Evolutionary conservation across 2,329 filamentous ascomycete genomes (phyloP).

Genomic region (Zopfia rhizophila): DNA sequence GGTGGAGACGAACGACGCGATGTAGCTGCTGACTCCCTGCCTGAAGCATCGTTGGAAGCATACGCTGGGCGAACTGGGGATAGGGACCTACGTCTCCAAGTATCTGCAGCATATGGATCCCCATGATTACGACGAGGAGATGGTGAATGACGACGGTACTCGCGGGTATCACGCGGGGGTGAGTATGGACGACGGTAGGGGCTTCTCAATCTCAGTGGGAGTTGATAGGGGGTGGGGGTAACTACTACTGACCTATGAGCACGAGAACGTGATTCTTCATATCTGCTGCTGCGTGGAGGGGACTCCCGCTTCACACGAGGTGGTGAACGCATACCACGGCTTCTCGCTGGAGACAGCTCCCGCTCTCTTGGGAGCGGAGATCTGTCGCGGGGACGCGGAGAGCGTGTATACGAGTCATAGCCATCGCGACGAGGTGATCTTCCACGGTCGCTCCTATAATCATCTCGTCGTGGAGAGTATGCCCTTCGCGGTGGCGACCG

Average conservation of each 20-base stretch:
- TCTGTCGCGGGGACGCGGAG: slow-evolving; percentile 54
- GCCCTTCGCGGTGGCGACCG: slow-evolving; percentile 61
- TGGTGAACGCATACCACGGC: slow-evolving; percentile 58
- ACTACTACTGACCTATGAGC: slow-evolving; percentile 40
- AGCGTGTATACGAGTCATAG: slow-evolving; percentile 52
- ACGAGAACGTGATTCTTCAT: slow-evolving; percentile 58
- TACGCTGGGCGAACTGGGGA: slow-evolving; percentile 55
- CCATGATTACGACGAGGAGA: slow-evolving; percentile 61
- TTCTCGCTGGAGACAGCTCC: slow-evolving; percentile 59
- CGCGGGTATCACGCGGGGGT: slow-evolving; percentile 56
- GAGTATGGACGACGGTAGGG: slow-evolving; percentile 53
- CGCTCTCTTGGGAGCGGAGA: slow-evolving; percentile 57
- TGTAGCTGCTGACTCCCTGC: slow-evolving; percentile 64
- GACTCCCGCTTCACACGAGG: slow-evolving; percentile 54
- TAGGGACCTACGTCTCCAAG: slow-evolving; percentile 65
- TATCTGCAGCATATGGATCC: slow-evolving; percentile 60
- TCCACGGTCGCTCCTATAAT: slow-evolving; percentile 48
- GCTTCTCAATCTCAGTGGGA: slow-evolving; percentile 38
- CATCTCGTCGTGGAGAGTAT: slow-evolving; percentile 52
- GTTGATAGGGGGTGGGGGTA: slow-evolving; percentile 2
- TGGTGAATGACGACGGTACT: slow-evolving; percentile 65
- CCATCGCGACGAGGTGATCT: slow-evolving; percentile 54
- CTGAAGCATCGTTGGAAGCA: slow-evolving; percentile 61
- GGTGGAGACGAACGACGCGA: slow-evolving; percentile 72
- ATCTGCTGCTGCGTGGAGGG: slow-evolving; percentile 52